These are phyloP conservation scores for Trichoderma breve DNA, from an alignment of 2,329 filamentous ascomycete species.

Conservation along the genomic window DNA sequence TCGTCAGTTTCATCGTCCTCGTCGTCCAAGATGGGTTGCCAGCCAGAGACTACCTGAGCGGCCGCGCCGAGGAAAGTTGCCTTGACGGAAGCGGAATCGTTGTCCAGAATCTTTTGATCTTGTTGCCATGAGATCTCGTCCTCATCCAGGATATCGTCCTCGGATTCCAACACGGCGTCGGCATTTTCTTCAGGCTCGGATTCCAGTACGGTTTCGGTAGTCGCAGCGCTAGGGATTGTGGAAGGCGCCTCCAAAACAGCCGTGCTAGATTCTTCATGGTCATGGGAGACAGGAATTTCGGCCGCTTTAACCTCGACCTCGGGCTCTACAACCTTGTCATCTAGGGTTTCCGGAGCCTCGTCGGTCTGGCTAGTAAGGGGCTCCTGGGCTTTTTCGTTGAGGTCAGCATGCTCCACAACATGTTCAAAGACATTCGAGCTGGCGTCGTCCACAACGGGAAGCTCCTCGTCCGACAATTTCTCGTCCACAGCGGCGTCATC, in stretches of 20 bases:
- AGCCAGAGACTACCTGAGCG: conserved; percentile 49
- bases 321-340: not conserved
- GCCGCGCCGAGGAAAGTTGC: conserved; percentile 50
- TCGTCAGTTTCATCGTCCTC: conserved; percentile 43
- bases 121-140: conserved; percentile 25
- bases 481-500: not conserved
- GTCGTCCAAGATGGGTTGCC: conserved; percentile 51
- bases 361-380: not conserved
- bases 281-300: not conserved
- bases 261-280: not conserved
- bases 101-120: conserved; percentile 26
- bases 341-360: not conserved
- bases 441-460: not conserved
- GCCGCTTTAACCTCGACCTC: not conserved
- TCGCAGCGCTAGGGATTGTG: not conserved
- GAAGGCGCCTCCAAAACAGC: not conserved
- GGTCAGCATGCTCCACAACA: not conserved
- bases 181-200: conserved; percentile 21
- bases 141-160: conserved; percentile 24
- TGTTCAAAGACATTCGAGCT: not conserved
- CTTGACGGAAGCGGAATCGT: conserved; percentile 41
- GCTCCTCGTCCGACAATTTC: not conserved
- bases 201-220: not conserved
- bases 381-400: not conserved
- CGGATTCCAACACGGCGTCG: not conserved